phyloP scores from a whole-genome alignment of 768 basidiomycete species.

The Rhizopogon vulgaris region DNA sequence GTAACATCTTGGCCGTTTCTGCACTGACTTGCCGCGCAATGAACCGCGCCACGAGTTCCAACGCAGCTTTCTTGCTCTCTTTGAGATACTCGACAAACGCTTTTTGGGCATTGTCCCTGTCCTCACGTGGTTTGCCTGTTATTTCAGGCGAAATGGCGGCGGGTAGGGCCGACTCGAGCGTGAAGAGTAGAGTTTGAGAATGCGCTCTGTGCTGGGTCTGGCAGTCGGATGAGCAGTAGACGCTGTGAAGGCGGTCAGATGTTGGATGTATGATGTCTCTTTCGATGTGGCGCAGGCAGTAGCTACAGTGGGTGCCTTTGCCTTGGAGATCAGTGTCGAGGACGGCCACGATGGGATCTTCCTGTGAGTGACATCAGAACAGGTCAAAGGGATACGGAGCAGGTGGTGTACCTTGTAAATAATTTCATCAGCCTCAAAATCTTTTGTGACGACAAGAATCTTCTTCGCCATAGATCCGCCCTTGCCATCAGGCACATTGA shows the following conservation, averaged over 20 bases:
- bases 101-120: slow-evolving; percentile 53
- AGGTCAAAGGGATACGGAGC: background rate
- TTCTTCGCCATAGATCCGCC: slow-evolving; percentile 34
- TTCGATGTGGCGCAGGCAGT: slow-evolving; percentile 61
- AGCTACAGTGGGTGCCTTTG: slow-evolving; percentile 63
- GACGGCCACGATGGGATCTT: slow-evolving; percentile 63
- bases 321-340: slow-evolving; percentile 69
- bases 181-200: slow-evolving; percentile 68
- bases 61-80: slow-evolving; percentile 37
- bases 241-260: slow-evolving; percentile 47
- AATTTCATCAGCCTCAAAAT: slow-evolving; percentile 62
- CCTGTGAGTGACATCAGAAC: slow-evolving; percentile 36
- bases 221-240: slow-evolving; percentile 73
- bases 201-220: slow-evolving; percentile 47
- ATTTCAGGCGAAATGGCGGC: slow-evolving; percentile 27
- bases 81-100: slow-evolving; percentile 53
- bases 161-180: slow-evolving; percentile 57
- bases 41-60: slow-evolving; percentile 63
- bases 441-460: slow-evolving; percentile 57
- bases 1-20: slow-evolving; percentile 54
- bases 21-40: slow-evolving; percentile 64
- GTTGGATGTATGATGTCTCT: slow-evolving; percentile 39
- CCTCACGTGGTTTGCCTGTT: slow-evolving; percentile 29
- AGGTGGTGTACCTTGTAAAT: slow-evolving; percentile 60
- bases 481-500: slow-evolving; percentile 18